phyloP scores from a whole-genome alignment of 2,329 filamentous ascomycete species.

The Clarireedia hainanense region DNA sequence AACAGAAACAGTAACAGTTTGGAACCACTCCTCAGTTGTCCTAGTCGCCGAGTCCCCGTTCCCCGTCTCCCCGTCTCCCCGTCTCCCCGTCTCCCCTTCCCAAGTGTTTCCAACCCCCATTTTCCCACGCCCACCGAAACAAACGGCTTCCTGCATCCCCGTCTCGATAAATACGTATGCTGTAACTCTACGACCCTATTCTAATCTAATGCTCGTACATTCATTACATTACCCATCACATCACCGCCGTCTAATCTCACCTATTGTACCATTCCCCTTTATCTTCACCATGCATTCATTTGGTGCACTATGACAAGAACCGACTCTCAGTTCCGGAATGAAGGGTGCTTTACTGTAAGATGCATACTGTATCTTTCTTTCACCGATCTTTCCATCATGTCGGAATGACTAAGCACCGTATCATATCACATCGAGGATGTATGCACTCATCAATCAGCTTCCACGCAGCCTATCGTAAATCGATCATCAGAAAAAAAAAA shows the following conservation, averaged over 20 bases:
- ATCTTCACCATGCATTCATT: background rate
- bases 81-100: too few species aligned
- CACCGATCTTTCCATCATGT: too few species aligned
- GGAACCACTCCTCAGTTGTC: background rate
- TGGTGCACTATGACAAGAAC: too few species aligned
- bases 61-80: too few species aligned
- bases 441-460: too few species aligned
- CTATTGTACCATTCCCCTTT: background rate
- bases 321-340: background rate
- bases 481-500: too few species aligned
- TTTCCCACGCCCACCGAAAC: background rate
- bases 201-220: background rate
- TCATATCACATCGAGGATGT: background rate
- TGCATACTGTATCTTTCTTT: too few species aligned
- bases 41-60: conserved; percentile 4
- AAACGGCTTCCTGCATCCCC: conserved; percentile 9
- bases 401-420: background rate
- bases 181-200: conserved; percentile 3
- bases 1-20: too few species aligned
- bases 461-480: too few species aligned
- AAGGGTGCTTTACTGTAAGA: too few species aligned
- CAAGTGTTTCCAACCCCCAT: too few species aligned
- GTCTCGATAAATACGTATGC: conserved; percentile 8
- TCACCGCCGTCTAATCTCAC: background rate
- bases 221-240: background rate